phyloP scores from a whole-genome alignment of 2,329 filamentous ascomycete species.

The Cercospora zeina region DNA sequence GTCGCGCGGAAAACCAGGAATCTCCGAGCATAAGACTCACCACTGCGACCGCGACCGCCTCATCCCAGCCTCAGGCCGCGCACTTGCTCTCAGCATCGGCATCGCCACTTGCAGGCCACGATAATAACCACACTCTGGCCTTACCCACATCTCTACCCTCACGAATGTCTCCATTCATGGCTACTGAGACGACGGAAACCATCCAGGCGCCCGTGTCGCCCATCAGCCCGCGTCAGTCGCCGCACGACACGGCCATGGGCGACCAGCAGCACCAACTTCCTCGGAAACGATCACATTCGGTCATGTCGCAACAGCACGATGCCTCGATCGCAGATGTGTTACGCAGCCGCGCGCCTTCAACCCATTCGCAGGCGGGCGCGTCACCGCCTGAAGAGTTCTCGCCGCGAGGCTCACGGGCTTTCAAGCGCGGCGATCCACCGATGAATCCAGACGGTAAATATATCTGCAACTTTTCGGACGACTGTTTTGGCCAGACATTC shows the following conservation, averaged over 20 bases:
- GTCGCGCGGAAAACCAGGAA: conserved; percentile 2
- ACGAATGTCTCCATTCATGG: conserved; percentile 23
- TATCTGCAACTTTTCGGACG: conserved; percentile 65
- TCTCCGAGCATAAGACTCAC: conserved; percentile 32
- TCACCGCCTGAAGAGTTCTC: conserved; percentile 24
- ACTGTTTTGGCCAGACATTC: conserved; percentile 72
- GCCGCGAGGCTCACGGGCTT: conserved; percentile 32
- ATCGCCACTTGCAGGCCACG: conserved; percentile 26
- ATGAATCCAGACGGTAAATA: conserved; percentile 72
- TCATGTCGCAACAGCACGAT: conserved; percentile 33
- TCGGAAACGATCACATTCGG: conserved; percentile 38
- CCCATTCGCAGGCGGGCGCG: conserved; percentile 22
- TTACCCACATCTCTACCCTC: conserved; percentile 14
- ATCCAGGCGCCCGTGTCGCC: conserved; percentile 34
- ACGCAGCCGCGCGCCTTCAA: conserved; percentile 20
- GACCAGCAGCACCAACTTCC: conserved; percentile 29
- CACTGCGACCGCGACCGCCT: conserved; percentile 21
- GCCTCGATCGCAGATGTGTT: conserved; percentile 4
- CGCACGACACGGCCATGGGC: conserved; percentile 28
- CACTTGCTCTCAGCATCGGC: conserved; percentile 17
- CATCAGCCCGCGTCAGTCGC: conserved; percentile 32
- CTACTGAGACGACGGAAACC: conserved; percentile 22
- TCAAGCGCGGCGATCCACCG: conserved; percentile 52
- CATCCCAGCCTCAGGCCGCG: conserved; percentile 34
- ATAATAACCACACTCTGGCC: conserved; percentile 20